Conservation (phyloP, 2,329 filamentous ascomycete species). For the Drechslerella coelobrocha region DNA sequence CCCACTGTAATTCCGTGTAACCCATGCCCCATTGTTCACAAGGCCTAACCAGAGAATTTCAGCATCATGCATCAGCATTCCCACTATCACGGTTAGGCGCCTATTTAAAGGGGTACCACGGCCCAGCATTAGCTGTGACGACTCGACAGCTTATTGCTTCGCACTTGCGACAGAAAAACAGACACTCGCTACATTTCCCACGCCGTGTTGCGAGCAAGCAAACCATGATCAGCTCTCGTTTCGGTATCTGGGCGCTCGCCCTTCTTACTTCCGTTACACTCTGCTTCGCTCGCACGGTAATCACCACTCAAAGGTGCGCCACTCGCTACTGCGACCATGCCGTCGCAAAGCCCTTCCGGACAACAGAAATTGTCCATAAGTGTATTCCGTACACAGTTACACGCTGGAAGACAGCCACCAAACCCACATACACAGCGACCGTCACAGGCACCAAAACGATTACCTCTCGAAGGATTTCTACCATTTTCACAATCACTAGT, state of each 20-base stretch:
- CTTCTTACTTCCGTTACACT: slow-evolving; percentile 28
- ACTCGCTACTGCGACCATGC: slow-evolving; percentile 22
- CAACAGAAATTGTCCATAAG: slow-evolving; percentile 17
- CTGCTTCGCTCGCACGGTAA: slow-evolving; percentile 19
- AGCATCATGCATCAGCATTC: no score
- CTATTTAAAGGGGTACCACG: no score
- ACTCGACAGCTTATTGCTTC: no score
- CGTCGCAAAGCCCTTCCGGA: slow-evolving; percentile 5
- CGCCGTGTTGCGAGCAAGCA: no score
- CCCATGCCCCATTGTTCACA: no score
- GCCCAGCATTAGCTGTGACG: no score
- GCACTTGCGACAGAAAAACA: no score
- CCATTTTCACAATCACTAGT: slow-evolving; percentile 1
- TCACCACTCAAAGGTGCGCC: slow-evolving; percentile 25
- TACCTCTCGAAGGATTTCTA: not conserved
- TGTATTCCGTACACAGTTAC: slow-evolving; percentile 7
- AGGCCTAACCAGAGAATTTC: no score
- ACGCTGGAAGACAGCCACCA: slow-evolving; percentile 24
- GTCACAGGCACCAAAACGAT: slow-evolving; percentile 4
- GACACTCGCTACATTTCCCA: no score
- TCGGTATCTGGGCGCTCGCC: slow-evolving; percentile 22
- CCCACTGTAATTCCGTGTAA: no score
- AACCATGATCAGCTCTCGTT: slow-evolving; percentile 22
- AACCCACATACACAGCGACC: slow-evolving; percentile 5
- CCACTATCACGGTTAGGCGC: no score